Percentiles rank a stretch among this genome's conserved stretches.
Conservation (phyloP, 495 filamentous ascomycete genomes). For the Xylaria acuta region DNA sequence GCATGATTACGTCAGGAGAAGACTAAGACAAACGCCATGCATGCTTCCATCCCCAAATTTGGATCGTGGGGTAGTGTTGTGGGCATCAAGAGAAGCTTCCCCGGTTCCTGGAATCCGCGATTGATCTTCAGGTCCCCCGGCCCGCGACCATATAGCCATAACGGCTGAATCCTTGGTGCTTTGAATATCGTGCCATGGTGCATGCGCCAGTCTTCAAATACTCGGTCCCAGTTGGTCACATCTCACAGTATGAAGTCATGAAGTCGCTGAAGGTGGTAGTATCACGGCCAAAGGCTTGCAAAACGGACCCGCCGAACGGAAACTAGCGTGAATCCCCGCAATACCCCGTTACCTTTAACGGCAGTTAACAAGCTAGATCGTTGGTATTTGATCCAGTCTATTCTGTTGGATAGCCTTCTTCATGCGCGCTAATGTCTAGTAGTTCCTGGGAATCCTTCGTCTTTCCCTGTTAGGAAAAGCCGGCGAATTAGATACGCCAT, state of each 20-base stretch:
- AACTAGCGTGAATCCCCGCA: neutral
- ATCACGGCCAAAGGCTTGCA: neutral
- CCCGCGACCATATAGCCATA: neutral
- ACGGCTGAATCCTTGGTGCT: neutral
- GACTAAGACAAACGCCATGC: neutral
- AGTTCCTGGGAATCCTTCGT: neutral
- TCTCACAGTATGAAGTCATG: neutral
- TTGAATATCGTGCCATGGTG: neutral
- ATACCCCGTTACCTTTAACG: constrained; percentile 1
- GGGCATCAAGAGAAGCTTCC: neutral
- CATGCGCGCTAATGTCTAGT: neutral
- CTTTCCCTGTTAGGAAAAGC: neutral
- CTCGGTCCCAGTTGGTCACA: neutral
- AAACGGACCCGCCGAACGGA: neutral
- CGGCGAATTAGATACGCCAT: neutral
- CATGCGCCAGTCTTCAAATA: neutral
- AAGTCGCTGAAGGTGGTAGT: neutral
- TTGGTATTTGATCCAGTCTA: neutral
- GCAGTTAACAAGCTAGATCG: neutral
- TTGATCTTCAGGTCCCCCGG: neutral
- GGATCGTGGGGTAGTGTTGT: neutral
- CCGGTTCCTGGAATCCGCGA: neutral
- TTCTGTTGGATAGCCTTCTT: neutral
- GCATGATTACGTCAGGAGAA: neutral
- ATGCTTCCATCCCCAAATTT: neutral